Base-by-base conservation (phyloP, 495 filamentous ascomycete species). In the Darksidea phi region DNA sequence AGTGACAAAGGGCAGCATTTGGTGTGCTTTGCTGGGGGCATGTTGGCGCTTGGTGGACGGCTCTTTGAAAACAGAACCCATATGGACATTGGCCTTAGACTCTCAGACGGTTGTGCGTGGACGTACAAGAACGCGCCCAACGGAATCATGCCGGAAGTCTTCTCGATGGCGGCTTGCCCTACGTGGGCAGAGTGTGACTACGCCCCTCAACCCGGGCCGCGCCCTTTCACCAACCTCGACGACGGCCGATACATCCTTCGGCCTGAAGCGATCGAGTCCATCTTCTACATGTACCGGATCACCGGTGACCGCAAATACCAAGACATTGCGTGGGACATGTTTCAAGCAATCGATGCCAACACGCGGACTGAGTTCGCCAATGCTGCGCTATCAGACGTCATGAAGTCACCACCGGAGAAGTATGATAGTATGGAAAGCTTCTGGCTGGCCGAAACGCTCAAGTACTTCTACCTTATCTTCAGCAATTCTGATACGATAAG, bases 321-420 rank as follows among this genome's bases (percentile, higher is more conserved):
- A 56, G 86, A 90, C 20, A 72, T 79, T 12, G 89, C 88, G 20
- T 93, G 88, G 89, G 76, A 78, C 17, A 91, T 93, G 86, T 91
- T 89, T 68, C 71, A 77, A 48, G 77, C 79, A 32, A 85, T 91
- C 34, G 77, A 81, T 17, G 80, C 78, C 51, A 75, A 77, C 36
- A 87, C 86, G 3, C 74, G 76, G 53, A 86, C 86, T 0, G 74
- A 80, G 13, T 77, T 75, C 50, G 86, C 76, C 17, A 76, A 84
- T 70, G 80, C 86, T n/a, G 79, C 81, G 13, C 81, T 88, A 13
- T 54, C 68, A 10, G 79, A 88, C 57, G 86, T 89, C 55, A 79
- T 76, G 20, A 55, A 53, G 17, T 51, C 48, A 0, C 45, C 47
- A 13, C 46, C 45, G 21, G 38, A 57, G 59, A 54, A 59, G 34